Base-by-base conservation (phyloP, 192 early-diverging fungal genomes). In the Podila epicladia region DNA sequence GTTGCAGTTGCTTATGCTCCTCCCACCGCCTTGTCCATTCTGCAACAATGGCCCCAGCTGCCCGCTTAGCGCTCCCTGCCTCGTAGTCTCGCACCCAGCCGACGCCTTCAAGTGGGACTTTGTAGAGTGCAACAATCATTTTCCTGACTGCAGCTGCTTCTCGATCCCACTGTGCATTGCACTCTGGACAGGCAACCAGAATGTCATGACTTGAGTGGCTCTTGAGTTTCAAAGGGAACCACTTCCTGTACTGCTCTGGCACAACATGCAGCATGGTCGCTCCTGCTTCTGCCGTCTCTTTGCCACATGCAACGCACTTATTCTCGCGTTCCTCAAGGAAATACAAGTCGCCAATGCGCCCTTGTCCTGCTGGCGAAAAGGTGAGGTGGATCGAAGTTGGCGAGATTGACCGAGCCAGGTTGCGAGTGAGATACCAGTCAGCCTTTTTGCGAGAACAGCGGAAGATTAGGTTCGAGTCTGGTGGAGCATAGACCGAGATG, bases 221-320 rank as follows among this genome's bases (percentile, higher is more conserved):
- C 67, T 80, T 80, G 58, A 80, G 65, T 50, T 48, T 49, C 17
- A 80, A 55, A 1, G 77, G 77, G 32, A 80, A 73, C 77, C 77
- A 80, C 24, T 73, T 72, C 2, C 77, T 58, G 26, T 80, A 80
- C 28, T 80, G 77, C 35, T 80, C 77, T 6, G 77, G 77, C 0
- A 80, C 77, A 4, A 80, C 71, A 57, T 80, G 77, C 17, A 80
- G 31, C 77, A 80, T 80, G 12, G 77, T 80, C 20, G 77, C 77
- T 17, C 77, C 77, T 26, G 45, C 76, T n/a, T 73, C 62, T 0
- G 28, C 62, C 0, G 71, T 80, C 51, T 51, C 41, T 5, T 65
- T 22, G 22, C 71, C 77, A 55, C 77, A 80, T 24, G 70, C 53
- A n/a, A 80, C 77, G 7, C 77, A 80, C 35, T 73, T 72, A 64